These are phyloP conservation scores for Isoetes engelmannii DNA, from an alignment of 83 land plant species.

Conservation along the genomic window DNA sequence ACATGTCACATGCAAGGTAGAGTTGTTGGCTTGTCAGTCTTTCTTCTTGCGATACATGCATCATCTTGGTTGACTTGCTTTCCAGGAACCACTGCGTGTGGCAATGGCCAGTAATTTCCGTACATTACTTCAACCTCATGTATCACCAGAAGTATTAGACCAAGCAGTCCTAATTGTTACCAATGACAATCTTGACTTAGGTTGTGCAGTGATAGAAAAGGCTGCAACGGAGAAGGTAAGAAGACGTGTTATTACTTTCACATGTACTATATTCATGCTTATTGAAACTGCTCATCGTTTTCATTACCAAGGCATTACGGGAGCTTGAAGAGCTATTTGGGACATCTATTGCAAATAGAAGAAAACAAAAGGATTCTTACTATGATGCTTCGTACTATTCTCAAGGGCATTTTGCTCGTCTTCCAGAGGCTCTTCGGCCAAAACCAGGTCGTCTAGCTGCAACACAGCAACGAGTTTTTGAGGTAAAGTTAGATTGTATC, in stretches of 20 bases:
- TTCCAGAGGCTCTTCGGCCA: constrained; percentile 93
- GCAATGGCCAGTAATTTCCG: constrained; percentile 76
- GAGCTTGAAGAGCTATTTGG: constrained; percentile 75
- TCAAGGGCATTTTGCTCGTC: constrained; percentile 56
- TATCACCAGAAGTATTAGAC: constrained; percentile 50
- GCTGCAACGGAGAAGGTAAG: constrained; percentile 88
- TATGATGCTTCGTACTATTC: constrained; percentile 62
- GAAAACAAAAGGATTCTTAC: constrained; percentile 61
- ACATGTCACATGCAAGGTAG: constrained; percentile 99
- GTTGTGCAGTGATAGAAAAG: constrained; percentile 88
- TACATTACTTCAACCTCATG: constrained; percentile 49
- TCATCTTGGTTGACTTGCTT: not conserved
- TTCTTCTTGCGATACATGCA: not conserved
- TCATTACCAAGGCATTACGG: constrained; percentile 53
- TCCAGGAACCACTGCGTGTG: constrained; percentile 83
- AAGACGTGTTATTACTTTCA: not conserved
- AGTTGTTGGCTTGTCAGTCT: constrained; percentile 10
- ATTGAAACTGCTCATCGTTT: not conserved
- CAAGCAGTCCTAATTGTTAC: constrained; percentile 69
- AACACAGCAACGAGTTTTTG: constrained; percentile 92
- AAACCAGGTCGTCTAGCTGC: constrained; percentile 68
- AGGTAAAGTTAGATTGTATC: constrained; percentile 40
- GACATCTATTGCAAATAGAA: constrained; percentile 47
- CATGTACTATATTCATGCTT: not conserved
- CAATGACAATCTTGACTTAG: constrained; percentile 93